Evolutionary conservation across 306 rosid species (phyloP).

Genomic region (Prunus mira): DNA sequence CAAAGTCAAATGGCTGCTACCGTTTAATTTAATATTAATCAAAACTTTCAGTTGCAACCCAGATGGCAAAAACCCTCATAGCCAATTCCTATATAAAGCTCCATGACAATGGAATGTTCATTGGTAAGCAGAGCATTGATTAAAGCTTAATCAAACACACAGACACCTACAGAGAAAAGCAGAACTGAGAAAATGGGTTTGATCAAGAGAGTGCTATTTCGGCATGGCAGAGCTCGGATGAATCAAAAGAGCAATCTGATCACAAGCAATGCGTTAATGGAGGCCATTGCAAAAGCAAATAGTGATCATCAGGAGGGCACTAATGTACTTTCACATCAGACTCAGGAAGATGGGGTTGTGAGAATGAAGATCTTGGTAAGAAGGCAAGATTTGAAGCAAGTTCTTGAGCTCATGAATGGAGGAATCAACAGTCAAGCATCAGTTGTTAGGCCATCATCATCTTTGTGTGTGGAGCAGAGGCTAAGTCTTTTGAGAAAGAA

Average conservation of each 20-base stretch:
- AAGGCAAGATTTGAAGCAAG: constrained; percentile 43
- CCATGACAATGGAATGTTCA: not conserved
- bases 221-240: constrained; percentile 16
- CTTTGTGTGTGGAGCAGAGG: constrained; percentile 35
- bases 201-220: constrained; percentile 30
- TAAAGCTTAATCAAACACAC: not conserved
- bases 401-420: constrained; percentile 30
- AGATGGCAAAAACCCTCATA: not conserved
- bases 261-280: constrained; percentile 16
- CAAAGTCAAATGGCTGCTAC: constrained; percentile 2
- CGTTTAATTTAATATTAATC: not conserved
- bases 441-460: not conserved
- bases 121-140: not conserved
- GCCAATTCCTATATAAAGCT: constrained; percentile 12
- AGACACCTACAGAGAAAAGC: not conserved
- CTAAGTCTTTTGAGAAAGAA: constrained; percentile 33
- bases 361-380: constrained; percentile 53
- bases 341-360: constrained; percentile 43
- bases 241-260: constrained; percentile 12
- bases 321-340: constrained; percentile 29
- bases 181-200: constrained; percentile 28
- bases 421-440: not conserved
- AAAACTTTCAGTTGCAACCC: not conserved
- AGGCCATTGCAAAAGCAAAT: constrained; percentile 23
- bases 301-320: not conserved